These are phyloP conservation scores for Stylosanthes scabra DNA, from an alignment of 331 rosid genomes.

Conservation along the genomic window DNA sequence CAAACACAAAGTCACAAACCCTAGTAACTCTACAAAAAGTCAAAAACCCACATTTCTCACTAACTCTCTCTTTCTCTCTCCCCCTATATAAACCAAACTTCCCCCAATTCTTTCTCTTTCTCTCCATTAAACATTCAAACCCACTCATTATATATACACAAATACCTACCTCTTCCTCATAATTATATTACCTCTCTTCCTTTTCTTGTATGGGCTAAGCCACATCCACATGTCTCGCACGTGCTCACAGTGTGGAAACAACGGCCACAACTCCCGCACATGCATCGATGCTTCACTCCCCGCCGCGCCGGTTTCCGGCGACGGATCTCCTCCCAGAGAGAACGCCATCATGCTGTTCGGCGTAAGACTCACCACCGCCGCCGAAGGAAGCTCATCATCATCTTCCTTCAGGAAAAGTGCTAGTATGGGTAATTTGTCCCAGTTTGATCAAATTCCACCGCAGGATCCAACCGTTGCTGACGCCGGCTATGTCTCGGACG, in stretches of 20 bases:
- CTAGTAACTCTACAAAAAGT: conserved; percentile 25
- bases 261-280: conserved; percentile 86
- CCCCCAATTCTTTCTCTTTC: conserved; percentile 35
- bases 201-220: conserved; percentile 17
- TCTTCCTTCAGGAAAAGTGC: conserved; percentile 85
- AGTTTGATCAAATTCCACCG: conserved; percentile 57
- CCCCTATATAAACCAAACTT: conserved; percentile 46
- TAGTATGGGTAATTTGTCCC: conserved; percentile 86
- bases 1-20: conserved; percentile 32
- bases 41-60: neutral
- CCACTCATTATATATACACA: neutral
- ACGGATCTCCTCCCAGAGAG: conserved; percentile 34
- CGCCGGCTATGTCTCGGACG: conserved; percentile 86
- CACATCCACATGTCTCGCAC: conserved; percentile 68
- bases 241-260: conserved; percentile 86
- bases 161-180: too few relatives aligned
- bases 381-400: conserved; percentile 46
- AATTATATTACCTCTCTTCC: too few relatives aligned
- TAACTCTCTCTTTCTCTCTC: too few relatives aligned
- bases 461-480: conserved; percentile 71
- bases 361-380: conserved; percentile 70
- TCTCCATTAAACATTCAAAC: conserved; percentile 9
- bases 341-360: conserved; percentile 85
- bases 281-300: conserved; percentile 52
- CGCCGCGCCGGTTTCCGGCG: conserved; percentile 27